A percentile compares a stretch with the other conserved stretches of the same genome.
phyloP scores from a whole-genome alignment of 495 filamentous ascomycete species.

The Hypoxylon crocopeplum region DNA sequence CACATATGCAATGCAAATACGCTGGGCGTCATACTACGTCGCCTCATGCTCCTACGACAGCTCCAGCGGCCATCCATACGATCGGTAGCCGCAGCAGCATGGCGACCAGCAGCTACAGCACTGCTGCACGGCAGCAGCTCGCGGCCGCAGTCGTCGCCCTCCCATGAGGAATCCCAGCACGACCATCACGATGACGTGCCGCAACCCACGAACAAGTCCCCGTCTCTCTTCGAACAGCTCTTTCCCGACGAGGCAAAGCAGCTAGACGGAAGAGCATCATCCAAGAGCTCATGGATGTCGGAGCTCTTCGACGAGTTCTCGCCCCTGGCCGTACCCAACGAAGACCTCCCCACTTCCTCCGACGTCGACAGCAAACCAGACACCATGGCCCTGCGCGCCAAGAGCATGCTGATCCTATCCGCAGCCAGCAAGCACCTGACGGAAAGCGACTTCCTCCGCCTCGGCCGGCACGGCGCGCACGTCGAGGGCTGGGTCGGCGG shows the following conservation, averaged over 20 bases:
- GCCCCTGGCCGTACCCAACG: background rate
- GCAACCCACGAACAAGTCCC: background rate
- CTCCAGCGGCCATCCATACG: slow-evolving; percentile 48
- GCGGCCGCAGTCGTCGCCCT: slow-evolving; percentile 1
- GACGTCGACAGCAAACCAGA: background rate
- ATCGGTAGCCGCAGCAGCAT: slow-evolving; percentile 43
- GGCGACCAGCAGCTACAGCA: slow-evolving; percentile 26
- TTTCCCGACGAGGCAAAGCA: slow-evolving; percentile 59
- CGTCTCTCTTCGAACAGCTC: slow-evolving; percentile 63
- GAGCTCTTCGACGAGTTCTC: slow-evolving; percentile 6
- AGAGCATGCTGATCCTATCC: slow-evolving; percentile 55
- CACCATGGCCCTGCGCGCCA: slow-evolving; percentile 33
- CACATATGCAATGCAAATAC: too few species aligned
- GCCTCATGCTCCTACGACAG: slow-evolving; percentile 48
- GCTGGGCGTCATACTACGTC: slow-evolving; percentile 29
- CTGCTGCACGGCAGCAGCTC: slow-evolving; percentile 31
- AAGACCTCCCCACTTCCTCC: background rate
- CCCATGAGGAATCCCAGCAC: background rate
- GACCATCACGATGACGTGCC: background rate
- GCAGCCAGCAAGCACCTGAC: slow-evolving; percentile 60
- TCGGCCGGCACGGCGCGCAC: slow-evolving; percentile 64
- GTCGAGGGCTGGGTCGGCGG: slow-evolving; percentile 69
- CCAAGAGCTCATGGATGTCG: slow-evolving; percentile 11
- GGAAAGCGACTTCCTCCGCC: slow-evolving; percentile 68
- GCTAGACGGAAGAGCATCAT: background rate